These are phyloP conservation scores for Litchi chinensis DNA, from an alignment of 345 rosid species.

Conservation along the genomic window DNA sequence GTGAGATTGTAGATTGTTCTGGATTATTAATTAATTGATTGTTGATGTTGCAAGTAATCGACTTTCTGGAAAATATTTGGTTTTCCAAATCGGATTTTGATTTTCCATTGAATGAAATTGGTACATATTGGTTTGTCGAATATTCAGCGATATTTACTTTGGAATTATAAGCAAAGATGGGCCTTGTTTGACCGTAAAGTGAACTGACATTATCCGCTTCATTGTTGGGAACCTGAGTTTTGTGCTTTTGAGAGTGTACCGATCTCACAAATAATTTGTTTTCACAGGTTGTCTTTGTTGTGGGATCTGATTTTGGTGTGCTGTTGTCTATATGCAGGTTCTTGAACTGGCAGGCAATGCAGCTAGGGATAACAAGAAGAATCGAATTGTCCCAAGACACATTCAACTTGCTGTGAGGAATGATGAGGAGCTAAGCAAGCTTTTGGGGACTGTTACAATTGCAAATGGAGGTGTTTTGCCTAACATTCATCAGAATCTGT, in stretches of 20 bases:
- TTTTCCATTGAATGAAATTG: background rate
- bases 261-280: background rate
- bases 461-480: slow-evolving; percentile 81
- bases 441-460: slow-evolving; percentile 68
- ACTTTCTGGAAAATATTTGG: background rate
- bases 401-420: slow-evolving; percentile 79
- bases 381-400: slow-evolving; percentile 69
- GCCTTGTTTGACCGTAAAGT: background rate
- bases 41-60: too few relatives aligned
- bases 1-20: too few relatives aligned
- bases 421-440: slow-evolving; percentile 72
- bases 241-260: background rate
- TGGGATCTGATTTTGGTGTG: background rate
- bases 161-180: background rate
- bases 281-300: background rate
- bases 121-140: background rate
- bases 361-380: slow-evolving; percentile 82
- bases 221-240: background rate
- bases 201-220: background rate
- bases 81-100: background rate
- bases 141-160: too few relatives aligned
- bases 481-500: slow-evolving; percentile 54
- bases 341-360: slow-evolving; percentile 80
- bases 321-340: slow-evolving; percentile 32
- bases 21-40: too few relatives aligned